Evolutionary conservation across 1,284 basidiomycete genomes (phyloP).

Genomic region (Crucibulum parvulum): DNA sequence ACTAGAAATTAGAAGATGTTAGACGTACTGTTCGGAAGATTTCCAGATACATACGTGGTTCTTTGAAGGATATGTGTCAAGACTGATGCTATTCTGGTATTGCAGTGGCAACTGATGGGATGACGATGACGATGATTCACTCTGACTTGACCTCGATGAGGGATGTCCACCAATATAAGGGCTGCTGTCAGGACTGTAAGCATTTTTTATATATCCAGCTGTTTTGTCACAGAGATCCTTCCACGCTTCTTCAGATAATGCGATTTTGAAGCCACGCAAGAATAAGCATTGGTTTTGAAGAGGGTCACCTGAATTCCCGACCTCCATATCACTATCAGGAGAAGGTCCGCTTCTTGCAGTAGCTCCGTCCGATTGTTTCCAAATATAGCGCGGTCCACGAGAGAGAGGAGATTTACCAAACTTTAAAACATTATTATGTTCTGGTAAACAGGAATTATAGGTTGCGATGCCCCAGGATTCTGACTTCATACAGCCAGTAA

Average conservation of each 20-base stretch:
- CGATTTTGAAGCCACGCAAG: constrained; percentile 1
- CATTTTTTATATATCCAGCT: too few species aligned
- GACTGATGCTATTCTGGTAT: background rate
- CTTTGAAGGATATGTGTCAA: background rate
- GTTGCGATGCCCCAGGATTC: constrained; percentile 27
- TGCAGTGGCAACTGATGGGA: too few species aligned
- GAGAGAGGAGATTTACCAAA: background rate
- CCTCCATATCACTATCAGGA: background rate
- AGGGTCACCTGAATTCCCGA: background rate
- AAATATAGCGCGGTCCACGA: background rate
- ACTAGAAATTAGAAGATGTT: background rate
- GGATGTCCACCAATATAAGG: too few species aligned
- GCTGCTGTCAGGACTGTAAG: background rate
- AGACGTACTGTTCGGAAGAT: background rate
- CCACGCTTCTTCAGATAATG: background rate
- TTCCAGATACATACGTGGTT: background rate
- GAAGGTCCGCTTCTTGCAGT: background rate
- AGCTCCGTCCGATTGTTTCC: background rate
- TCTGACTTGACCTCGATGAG: background rate
- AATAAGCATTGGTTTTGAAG: constrained; percentile 1
- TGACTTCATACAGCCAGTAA: constrained; percentile 31
- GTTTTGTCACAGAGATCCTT: background rate
- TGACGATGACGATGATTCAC: background rate
- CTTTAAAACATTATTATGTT: background rate
- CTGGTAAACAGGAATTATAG: background rate